phyloP scores from a whole-genome alignment of 176 grass and related monocot genomes.

The Aegilops umbellulata region DNA sequence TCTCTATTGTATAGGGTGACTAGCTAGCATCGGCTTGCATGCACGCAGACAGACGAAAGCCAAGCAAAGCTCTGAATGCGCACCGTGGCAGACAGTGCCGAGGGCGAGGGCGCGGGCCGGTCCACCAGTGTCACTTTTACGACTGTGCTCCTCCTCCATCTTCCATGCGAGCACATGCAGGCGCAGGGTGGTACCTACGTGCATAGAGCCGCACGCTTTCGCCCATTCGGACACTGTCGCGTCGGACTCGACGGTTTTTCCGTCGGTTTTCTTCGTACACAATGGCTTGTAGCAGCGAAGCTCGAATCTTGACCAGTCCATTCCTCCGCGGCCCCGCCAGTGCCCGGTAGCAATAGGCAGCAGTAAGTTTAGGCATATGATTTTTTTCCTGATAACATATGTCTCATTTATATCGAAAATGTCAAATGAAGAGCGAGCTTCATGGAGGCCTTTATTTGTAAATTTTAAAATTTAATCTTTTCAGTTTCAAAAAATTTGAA shows the following conservation, averaged over 20 bases:
- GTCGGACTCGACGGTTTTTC: not conserved
- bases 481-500: too few species aligned
- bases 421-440: too few species aligned
- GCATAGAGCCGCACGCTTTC: slow-evolving; percentile 24
- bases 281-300: not conserved
- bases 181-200: not conserved
- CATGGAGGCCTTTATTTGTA: too few species aligned
- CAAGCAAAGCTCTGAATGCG: not conserved
- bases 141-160: not conserved
- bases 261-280: not conserved
- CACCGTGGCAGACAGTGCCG: not conserved
- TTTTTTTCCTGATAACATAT: too few species aligned
- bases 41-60: not conserved
- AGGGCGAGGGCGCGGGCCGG: not conserved
- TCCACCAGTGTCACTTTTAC: not conserved
- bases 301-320: not conserved
- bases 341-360: too few species aligned
- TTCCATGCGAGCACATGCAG: slow-evolving; percentile 19
- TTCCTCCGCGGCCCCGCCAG: too few species aligned
- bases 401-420: too few species aligned
- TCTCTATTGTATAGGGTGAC: not conserved
- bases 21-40: not conserved
- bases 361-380: too few species aligned
- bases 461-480: too few species aligned
- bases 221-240: not conserved